Conservation (phyloP, 2,329 filamentous ascomycete species). For the Talaromyces marneffei region DNA sequence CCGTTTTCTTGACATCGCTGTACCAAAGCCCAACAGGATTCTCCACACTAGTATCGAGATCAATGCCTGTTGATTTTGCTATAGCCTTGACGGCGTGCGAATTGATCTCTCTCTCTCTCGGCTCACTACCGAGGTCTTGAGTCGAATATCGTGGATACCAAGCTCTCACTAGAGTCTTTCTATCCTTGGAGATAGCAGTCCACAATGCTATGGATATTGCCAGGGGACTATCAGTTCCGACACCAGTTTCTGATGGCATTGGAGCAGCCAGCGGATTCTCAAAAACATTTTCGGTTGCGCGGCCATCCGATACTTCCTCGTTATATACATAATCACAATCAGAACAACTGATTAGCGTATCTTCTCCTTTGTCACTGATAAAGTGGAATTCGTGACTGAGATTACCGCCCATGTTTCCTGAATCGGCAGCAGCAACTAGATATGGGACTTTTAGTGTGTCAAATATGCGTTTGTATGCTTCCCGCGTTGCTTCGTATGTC, state of each 20-base stretch:
- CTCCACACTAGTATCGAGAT: constrained; percentile 66
- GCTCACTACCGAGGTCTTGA: constrained; percentile 25
- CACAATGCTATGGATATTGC: constrained; percentile 36
- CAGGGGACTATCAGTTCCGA: constrained; percentile 19
- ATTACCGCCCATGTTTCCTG: constrained; percentile 91
- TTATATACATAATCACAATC: constrained; percentile 74
- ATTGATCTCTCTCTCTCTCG: constrained; percentile 44
- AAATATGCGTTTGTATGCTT: constrained; percentile 71
- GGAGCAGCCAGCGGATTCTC: constrained; percentile 5
- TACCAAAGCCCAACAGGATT: constrained; percentile 52
- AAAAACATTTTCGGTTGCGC: constrained; percentile 18
- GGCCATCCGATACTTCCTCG: constrained; percentile 67
- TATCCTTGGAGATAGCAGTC: constrained; percentile 49
- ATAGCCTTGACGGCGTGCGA: constrained; percentile 59
- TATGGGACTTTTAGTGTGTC: constrained; percentile 77
- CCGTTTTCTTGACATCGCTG: constrained; percentile 29
- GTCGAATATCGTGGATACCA: constrained; percentile 54
- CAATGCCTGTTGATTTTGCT: constrained; percentile 48
- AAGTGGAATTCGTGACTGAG: constrained; percentile 95
- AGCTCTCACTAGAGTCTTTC: constrained; percentile 61
- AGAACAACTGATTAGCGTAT: constrained; percentile 70
- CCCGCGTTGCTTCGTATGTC: constrained; percentile 71
- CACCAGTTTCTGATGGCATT: constrained; percentile 24
- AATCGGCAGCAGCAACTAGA: constrained; percentile 80
- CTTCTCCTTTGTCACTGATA: constrained; percentile 71